Evolutionary conservation across 176 grass and related monocot genomes (phyloP).

Genomic region (Cenchrus americanus): DNA sequence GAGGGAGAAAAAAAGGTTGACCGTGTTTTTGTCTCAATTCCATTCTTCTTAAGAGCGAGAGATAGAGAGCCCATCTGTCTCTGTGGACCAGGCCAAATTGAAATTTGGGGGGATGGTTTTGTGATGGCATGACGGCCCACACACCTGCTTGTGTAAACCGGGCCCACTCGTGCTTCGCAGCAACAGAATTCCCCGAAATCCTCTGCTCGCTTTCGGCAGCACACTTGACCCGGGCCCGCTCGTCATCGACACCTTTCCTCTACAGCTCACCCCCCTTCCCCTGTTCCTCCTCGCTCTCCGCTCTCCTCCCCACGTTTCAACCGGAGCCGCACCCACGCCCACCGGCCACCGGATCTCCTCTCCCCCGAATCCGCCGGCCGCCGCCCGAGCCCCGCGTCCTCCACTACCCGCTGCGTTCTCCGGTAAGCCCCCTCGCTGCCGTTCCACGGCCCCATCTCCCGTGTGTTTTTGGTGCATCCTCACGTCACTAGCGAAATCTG

Average conservation of each 20-base stretch:
- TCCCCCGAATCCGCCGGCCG: conserved; percentile 38
- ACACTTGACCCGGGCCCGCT: neutral
- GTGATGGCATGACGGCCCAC: too few relatives aligned
- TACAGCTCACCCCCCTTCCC: neutral
- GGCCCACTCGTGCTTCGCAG: neutral
- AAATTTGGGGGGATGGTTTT: too few relatives aligned
- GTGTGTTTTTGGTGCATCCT: conserved; percentile 14
- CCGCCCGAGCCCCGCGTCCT: conserved; percentile 36
- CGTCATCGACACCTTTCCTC: neutral
- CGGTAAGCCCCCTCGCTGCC: conserved; percentile 34
- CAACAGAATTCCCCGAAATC: conserved; percentile 11
- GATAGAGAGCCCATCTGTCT: too few relatives aligned
- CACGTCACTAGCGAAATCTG: conserved; percentile 47
- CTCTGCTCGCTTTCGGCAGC: neutral
- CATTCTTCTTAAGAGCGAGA: too few relatives aligned
- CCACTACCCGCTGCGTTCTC: conserved; percentile 11
- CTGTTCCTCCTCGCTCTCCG: neutral
- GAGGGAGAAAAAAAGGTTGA: too few relatives aligned
- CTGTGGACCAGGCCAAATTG: too few relatives aligned
- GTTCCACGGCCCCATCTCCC: neutral
- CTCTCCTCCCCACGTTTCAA: neutral
- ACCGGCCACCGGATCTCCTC: conserved; percentile 27
- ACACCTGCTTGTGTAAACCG: too few relatives aligned
- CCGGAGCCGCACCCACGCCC: neutral
- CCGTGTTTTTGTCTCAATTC: too few relatives aligned